phyloP scores from a whole-genome alignment of 345 rosid genomes.

The Euclidium syriacum region DNA sequence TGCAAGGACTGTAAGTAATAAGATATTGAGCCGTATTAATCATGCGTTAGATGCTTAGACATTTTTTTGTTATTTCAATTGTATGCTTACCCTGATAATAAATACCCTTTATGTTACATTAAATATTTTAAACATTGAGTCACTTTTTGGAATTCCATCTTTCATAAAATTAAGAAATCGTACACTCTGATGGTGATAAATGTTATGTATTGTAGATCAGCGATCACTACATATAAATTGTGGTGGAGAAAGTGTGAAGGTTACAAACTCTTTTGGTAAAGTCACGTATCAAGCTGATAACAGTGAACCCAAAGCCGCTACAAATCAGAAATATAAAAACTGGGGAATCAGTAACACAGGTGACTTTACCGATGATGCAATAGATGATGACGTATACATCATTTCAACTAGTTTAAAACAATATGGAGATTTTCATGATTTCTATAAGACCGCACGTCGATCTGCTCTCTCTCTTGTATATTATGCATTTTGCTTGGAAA shows the following conservation, averaged over 20 bases:
- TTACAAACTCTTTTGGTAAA: background rate
- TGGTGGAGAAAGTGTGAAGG: slow-evolving; percentile 15
- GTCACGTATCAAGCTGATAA: slow-evolving; percentile 12
- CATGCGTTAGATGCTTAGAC: too few species aligned
- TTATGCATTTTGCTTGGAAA: slow-evolving; percentile 52
- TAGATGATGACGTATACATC: background rate
- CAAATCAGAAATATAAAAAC: background rate
- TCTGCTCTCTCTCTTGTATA: slow-evolving; percentile 61
- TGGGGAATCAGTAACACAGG: slow-evolving; percentile 29
- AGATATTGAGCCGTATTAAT: too few species aligned
- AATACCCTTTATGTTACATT: too few species aligned
- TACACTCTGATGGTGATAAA: background rate
- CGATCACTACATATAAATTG: slow-evolving; percentile 27
- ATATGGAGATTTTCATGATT: slow-evolving; percentile 4
- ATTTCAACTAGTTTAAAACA: background rate
- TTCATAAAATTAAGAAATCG: background rate
- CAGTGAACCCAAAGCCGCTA: background rate
- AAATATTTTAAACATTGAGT: too few species aligned
- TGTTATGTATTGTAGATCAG: slow-evolving; percentile 22
- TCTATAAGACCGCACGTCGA: slow-evolving; percentile 46
- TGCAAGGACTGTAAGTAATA: too few species aligned
- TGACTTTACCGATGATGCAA: background rate
- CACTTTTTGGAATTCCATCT: too few species aligned
- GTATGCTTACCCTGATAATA: too few species aligned
- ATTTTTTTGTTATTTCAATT: too few species aligned